Conservation (phyloP, 2,329 filamentous ascomycete genomes). For the Didymella sp. region DNA sequence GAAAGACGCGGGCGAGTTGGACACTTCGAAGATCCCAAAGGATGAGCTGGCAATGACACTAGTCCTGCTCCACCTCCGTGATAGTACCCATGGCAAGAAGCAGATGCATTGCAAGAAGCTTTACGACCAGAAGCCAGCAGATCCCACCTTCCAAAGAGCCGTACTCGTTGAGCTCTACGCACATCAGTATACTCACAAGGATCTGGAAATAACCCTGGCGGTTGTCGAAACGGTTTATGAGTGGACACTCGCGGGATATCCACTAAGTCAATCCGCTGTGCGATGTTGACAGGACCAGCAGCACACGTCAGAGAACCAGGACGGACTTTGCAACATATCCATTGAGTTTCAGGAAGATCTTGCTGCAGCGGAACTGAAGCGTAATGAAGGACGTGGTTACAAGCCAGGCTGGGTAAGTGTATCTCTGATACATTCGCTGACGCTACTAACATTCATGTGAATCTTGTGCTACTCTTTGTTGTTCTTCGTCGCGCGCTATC, state of each 20-base stretch:
- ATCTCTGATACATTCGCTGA: background rate
- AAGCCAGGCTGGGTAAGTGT: background rate
- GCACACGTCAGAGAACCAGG: background rate
- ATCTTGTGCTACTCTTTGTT: background rate
- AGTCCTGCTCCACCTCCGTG: background rate
- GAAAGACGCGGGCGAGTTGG: background rate
- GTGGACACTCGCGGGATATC: background rate
- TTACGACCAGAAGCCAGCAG: too few relatives aligned
- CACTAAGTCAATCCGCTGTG: background rate
- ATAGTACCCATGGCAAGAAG: background rate
- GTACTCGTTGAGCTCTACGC: background rate
- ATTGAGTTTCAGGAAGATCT: background rate
- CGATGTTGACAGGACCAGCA: background rate
- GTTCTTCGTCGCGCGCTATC: background rate
- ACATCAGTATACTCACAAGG: background rate
- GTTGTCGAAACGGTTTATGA: background rate
- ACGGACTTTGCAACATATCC: background rate
- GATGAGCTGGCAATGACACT: background rate
- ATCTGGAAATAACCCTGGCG: background rate
- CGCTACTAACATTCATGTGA: background rate
- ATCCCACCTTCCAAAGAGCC: background rate
- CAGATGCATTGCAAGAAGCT: background rate
- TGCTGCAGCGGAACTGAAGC: background rate
- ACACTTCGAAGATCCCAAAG: background rate
- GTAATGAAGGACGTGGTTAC: background rate